Percentiles rank a stretch among this genome's conserved stretches.
Conservation (phyloP, 768 basidiomycete genomes). For the Termitomyces sp. region DNA sequence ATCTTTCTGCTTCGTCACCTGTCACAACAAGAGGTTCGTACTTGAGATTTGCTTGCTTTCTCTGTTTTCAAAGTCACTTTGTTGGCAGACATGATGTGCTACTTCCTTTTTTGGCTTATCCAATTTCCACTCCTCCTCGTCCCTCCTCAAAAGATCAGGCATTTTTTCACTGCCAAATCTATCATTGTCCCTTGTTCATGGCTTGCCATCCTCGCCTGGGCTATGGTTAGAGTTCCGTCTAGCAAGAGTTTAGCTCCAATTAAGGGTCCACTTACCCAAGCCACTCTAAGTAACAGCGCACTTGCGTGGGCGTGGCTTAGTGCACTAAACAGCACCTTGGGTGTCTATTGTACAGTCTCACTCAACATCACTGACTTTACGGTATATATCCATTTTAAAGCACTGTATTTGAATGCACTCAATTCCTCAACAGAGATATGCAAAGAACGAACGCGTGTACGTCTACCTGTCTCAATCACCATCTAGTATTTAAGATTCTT, state of each 20-base stretch:
- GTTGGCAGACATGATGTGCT: slow-evolving; percentile 63
- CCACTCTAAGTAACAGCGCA: slow-evolving; percentile 40
- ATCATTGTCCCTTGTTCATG: slow-evolving; percentile 60
- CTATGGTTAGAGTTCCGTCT: slow-evolving; percentile 61
- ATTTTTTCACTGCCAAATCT: slow-evolving; percentile 68
- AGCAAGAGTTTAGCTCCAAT: slow-evolving; percentile 52
- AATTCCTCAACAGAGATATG: slow-evolving; percentile 51
- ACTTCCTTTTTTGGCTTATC: slow-evolving; percentile 72
- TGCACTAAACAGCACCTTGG: slow-evolving; percentile 71
- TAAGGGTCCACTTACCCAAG: slow-evolving; percentile 24
- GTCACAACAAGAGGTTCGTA: slow-evolving; percentile 56
- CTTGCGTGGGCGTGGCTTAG: slow-evolving; percentile 78
- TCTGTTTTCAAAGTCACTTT: neutral
- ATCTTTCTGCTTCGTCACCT: slow-evolving; percentile 45
- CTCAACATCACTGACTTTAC: slow-evolving; percentile 89
- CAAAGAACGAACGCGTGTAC: slow-evolving; percentile 58
- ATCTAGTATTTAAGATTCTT: neutral
- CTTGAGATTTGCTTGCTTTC: neutral
- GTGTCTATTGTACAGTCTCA: slow-evolving; percentile 64
- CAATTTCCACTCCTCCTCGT: slow-evolving; percentile 73
- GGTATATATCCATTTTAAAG: slow-evolving; percentile 11
- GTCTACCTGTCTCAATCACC: slow-evolving; percentile 12
- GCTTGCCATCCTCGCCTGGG: slow-evolving; percentile 76
- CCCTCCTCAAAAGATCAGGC: slow-evolving; percentile 72
- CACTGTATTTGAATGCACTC: too few species aligned